Base-by-base conservation (phyloP, 352 stramenopile genomes). In the Pythium apleroticum region DNA sequence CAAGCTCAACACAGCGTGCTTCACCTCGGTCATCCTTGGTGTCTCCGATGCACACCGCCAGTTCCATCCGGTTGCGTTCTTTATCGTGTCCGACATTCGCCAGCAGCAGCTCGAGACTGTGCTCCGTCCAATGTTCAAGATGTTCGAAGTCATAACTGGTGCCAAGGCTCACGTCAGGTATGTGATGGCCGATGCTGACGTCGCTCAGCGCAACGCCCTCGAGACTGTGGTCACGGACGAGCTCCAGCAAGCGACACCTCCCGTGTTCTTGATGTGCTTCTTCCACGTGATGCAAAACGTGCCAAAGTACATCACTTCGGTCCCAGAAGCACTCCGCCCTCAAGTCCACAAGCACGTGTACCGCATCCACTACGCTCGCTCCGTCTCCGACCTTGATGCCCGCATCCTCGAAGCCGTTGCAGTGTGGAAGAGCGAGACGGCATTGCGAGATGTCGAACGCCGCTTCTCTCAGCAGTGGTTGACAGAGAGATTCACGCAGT, bases 271-370 rank as follows among this genome's bases (percentile, higher is more conserved):
- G 25, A 63, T 63, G 56, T 45, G 56, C 30, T 61, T 61, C 19
- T 63, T 63, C 27, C 56, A 63, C 43, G 56, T 54, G 3, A 61
- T 61, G 55, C 39, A 61, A 15, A 61, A 61, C 45, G 41, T 55
- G 41, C 35, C 27, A 17, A 63, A 63, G 45, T 54, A 50, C 14
- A 19, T 50, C 5, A 6, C 17, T 4, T 48, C 31, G 1, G 52
- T 57, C 4, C 52, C 46, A 25, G 25, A 15, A 4, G 2, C 25
- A 17, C 6, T 22, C 15, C 48, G 24, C 3, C 5, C 4, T 15
- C 22, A 4, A 19, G 14, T 35, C 10, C 20, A 15, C 31, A 52
- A 50, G 20, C 33, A 60, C 35, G 35, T 60, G 4, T 60, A 60
- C 37, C 53, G 53, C 20, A 33, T 60, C 12, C 35, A 60, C 20